A percentile compares a stretch with the other conserved stretches of the same genome.
These are phyloP conservation scores for Aspergillus bombycis DNA, from an alignment of 2,329 filamentous ascomycete genomes.

Conservation along the genomic window DNA sequence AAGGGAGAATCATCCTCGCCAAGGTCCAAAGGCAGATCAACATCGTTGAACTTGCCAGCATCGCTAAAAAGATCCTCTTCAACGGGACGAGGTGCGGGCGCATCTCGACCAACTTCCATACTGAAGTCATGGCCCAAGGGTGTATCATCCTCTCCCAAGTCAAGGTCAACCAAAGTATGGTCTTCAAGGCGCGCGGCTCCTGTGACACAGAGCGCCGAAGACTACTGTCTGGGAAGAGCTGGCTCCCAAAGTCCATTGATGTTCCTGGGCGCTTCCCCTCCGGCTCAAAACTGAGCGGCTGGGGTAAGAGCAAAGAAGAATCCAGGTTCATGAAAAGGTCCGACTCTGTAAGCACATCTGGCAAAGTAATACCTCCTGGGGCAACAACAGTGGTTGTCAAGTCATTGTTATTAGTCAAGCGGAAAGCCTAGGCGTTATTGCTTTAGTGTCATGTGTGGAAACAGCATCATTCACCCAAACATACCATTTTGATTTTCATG, in stretches of 20 bases:
- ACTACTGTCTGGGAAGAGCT: slow-evolving; percentile 73
- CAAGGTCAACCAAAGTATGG: slow-evolving; percentile 74
- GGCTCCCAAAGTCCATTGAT: slow-evolving; percentile 66
- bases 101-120: slow-evolving; percentile 90
- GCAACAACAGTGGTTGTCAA: slow-evolving; percentile 80
- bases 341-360: slow-evolving; percentile 89
- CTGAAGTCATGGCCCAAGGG: slow-evolving; percentile 69
- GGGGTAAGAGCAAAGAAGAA: slow-evolving; percentile 78
- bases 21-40: slow-evolving; percentile 53
- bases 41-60: slow-evolving; percentile 66
- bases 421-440: slow-evolving; percentile 71
- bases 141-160: slow-evolving; percentile 65
- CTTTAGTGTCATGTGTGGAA: slow-evolving; percentile 35
- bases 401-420: slow-evolving; percentile 92
- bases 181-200: slow-evolving; percentile 61
- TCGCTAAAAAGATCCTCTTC: slow-evolving; percentile 59
- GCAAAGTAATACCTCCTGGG: slow-evolving; percentile 82
- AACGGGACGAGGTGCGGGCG: slow-evolving; percentile 66
- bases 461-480: slow-evolving; percentile 20
- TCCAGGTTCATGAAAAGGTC: slow-evolving; percentile 85
- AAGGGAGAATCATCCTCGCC: slow-evolving; percentile 51
- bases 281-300: slow-evolving; percentile 59
- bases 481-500: slow-evolving; percentile 97
- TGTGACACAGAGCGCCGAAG: slow-evolving; percentile 52
- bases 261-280: slow-evolving; percentile 39